Evolutionary conservation across 192 early-diverging fungal species (phyloP), one percentile per base, ranked within the genome.

Genomic region (Entrophospora sp.): DNA sequence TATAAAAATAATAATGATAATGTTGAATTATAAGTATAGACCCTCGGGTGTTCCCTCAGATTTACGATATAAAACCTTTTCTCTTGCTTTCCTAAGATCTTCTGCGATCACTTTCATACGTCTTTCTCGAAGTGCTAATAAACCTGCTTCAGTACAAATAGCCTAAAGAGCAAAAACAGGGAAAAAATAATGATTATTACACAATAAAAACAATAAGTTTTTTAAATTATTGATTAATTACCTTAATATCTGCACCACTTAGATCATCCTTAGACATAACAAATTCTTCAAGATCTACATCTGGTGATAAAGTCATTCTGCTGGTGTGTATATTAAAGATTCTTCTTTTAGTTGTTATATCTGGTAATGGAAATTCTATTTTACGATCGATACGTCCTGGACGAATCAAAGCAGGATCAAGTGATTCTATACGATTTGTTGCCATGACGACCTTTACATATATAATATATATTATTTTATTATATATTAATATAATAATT

Each of bases 41-140:
- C 96, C 96, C 73, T 99, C 96, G 32, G 96, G 96, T n/a, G 95
- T 97, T 62, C 95, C 94, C 79, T 99, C 96, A 56, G 83, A 96
- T 89, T 99, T 99, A 67, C 89, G 80, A 76, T 97, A 97, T 67
- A 99, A 73, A 5, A 97, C 95, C 86, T 97, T 99, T 73, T 99
- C 97, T 72, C 93, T 91, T 16, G 95, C 97, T 77, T 97, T 97
- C 67, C 84, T 85, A 60, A 99, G 85, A 76, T 99, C 97, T 66
- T 99, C 95, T 24, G 87, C 94, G 61, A 92, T 84, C 20, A 99
- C 97, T 77, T 89, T 95, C 97, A 99, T 99, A 58, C 97, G 83
- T 68, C 97, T 87, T 77, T 99, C 97, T 46, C 97, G 87, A 58
- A 99, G 78, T 22, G 97, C 97, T 66, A 99, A 75, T 69, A 99